A percentile compares a stretch with the other conserved stretches of the same genome.
These are phyloP conservation scores for Paramecium bursaria DNA, from an alignment of 73 alveolate genomes.

Conservation along the genomic window DNA sequence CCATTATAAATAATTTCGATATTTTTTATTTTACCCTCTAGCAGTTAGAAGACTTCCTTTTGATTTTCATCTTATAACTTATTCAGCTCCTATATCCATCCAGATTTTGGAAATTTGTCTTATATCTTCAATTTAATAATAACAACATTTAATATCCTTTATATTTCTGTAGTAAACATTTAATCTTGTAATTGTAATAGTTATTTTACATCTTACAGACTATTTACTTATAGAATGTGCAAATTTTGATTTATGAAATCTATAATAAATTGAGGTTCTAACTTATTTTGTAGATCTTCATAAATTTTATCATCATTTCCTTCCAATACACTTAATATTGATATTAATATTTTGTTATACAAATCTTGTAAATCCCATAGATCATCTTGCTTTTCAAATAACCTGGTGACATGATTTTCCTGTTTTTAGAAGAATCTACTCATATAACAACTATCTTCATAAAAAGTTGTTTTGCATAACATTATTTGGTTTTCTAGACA, in stretches of 20 bases:
- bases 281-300: slow-evolving; percentile 13
- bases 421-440: neutral
- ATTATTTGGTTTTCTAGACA: slow-evolving; percentile 48
- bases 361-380: slow-evolving; percentile 8
- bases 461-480: slow-evolving; percentile 48
- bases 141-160: slow-evolving; percentile 16
- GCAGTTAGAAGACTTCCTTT: neutral
- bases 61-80: neutral
- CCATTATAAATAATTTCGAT: slow-evolving; percentile 47
- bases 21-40: slow-evolving; percentile 21
- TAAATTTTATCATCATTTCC: slow-evolving; percentile 56
- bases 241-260: slow-evolving; percentile 18
- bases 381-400: slow-evolving; percentile 37
- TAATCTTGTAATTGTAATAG: neutral
- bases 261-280: slow-evolving; percentile 38
- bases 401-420: neutral
- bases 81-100: neutral
- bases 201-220: neutral
- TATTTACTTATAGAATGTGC: slow-evolving; percentile 6
- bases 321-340: slow-evolving; percentile 37
- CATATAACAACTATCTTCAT: slow-evolving; percentile 47
- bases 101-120: neutral
- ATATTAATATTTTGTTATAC: slow-evolving; percentile 25
- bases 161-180: neutral
- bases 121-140: slow-evolving; percentile 20